Percentiles rank a stretch among this genome's conserved stretches.
Conservation (phyloP, 2,329 filamentous ascomycete species). For the Diplodia sapinea region DNA sequence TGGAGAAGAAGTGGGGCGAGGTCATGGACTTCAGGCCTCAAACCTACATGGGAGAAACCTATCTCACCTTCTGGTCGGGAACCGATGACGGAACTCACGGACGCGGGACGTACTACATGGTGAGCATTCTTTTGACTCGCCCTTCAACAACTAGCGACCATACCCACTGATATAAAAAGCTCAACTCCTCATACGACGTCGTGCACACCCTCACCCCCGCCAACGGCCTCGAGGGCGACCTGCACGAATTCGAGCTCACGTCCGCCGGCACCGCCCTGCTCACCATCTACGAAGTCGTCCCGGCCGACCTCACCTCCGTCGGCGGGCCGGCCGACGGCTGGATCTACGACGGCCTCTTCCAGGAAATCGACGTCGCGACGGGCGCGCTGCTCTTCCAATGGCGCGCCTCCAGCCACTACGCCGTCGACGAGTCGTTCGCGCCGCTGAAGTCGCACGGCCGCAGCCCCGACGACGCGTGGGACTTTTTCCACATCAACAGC, state of each 20-base stretch:
- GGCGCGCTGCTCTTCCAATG: constrained; percentile 50
- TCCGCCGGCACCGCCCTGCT: constrained; percentile 52
- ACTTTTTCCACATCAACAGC: constrained; percentile 51
- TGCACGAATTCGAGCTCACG: constrained; percentile 55
- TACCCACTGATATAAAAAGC: constrained; percentile 20
- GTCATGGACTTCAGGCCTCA: constrained; percentile 42
- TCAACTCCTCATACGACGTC: constrained; percentile 34
- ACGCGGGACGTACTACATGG: constrained; percentile 45
- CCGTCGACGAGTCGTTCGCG: constrained; percentile 40
- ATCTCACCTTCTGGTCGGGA: constrained; percentile 50
- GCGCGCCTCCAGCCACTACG: constrained; percentile 47
- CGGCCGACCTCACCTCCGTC: constrained; percentile 48
- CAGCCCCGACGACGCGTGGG: constrained; percentile 43
- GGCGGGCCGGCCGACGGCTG: constrained; percentile 47
- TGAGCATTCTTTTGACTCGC: constrained; percentile 17
- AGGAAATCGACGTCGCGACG: constrained; percentile 52
- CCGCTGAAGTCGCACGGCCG: constrained; percentile 39
- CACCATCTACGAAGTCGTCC: constrained; percentile 49
- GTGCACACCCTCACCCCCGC: constrained; percentile 27
- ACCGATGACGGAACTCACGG: constrained; percentile 42
- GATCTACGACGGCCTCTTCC: constrained; percentile 53
- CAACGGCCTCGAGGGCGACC: constrained; percentile 43
- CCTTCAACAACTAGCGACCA: not conserved
- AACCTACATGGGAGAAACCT: constrained; percentile 43
- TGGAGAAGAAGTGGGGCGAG: constrained; percentile 38